Percentiles rank a stretch among this genome's conserved stretches.
Conservation (phyloP, 345 rosid genomes). For the Excoecaria cochinchinensis region DNA sequence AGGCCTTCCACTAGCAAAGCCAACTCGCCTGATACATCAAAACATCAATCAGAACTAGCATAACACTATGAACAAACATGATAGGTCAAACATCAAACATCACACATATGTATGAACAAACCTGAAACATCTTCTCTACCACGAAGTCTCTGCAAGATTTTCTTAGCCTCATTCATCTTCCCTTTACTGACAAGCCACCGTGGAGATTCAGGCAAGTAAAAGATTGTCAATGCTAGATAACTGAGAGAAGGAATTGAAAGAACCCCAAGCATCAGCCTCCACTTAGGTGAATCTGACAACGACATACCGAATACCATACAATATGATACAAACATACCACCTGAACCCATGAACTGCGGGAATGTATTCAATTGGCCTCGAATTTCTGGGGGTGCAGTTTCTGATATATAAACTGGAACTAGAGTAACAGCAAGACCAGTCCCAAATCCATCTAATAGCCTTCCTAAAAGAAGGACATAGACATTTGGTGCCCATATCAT, state of each 20-base stretch:
- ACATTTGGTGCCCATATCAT: constrained; percentile 50
- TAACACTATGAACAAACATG: background rate
- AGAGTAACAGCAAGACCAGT: constrained; percentile 48
- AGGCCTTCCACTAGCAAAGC: constrained; percentile 51
- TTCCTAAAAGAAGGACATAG: constrained; percentile 38
- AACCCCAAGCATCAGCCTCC: constrained; percentile 53
- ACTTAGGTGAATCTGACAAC: constrained; percentile 36
- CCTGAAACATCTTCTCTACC: constrained; percentile 49
- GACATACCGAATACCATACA: constrained; percentile 46
- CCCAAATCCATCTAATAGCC: constrained; percentile 44
- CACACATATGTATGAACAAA: background rate
- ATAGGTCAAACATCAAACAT: background rate
- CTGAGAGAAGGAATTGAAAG: constrained; percentile 39
- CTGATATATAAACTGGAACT: constrained; percentile 45
- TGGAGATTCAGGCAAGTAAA: constrained; percentile 47
- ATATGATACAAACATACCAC: constrained; percentile 46
- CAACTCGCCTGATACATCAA: constrained; percentile 37
- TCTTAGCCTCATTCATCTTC: constrained; percentile 36
- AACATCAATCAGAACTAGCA: background rate
- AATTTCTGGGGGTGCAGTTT: constrained; percentile 48
- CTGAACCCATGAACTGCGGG: constrained; percentile 47
- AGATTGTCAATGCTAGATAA: constrained; percentile 29
- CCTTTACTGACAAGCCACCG: constrained; percentile 54
- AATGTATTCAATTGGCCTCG: constrained; percentile 45
- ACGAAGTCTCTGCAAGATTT: constrained; percentile 38